Base-by-base conservation (phyloP, 192 early-diverging fungal genomes). In the Coemansia javaensis region DNA sequence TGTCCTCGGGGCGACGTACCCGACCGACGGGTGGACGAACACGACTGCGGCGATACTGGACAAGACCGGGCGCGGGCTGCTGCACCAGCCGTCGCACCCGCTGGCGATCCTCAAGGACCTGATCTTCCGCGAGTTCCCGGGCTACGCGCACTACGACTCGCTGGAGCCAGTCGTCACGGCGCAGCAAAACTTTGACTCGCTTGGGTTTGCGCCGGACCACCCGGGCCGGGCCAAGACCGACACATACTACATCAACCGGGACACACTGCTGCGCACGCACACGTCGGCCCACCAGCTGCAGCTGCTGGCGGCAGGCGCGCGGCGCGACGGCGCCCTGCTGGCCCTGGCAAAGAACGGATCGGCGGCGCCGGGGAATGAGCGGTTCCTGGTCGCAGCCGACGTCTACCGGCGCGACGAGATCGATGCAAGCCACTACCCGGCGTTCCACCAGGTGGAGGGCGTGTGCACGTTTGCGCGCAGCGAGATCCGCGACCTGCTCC, bases 381-480 rank as follows among this genome's bases (percentile, higher is more conserved):
- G 85, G 44, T 80, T 91, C 55, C 74, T 98, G 17, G 80, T 97
- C n/a, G 89, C 89, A n/a, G 96, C 90, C 5, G 96, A 98, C 71
- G 93, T 97, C 7, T 98, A 97, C 69, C 68, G 96, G 11, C 81
- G 93, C 22, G 96, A 98, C 56, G 96, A 98, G 57, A 93, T 98
- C 50, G 93, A 98, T 54, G 77, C 84, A 5, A 87, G 81, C 45
- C 96, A 98, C 56, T 98, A 97, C 63, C 96, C 96, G 0, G 90
- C 91, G 5, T 98, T 98, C 63, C 96, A 98, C 54, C 96, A 98
- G 63, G 95, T 98, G 85, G 96, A 98, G 53, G 96, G 92, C 7
- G 84, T 93, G 24, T 82, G 86, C 25, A 62, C 70, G 16, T 66
- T 79, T 44, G 54, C 60, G 28, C 68, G 59, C 8, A 35, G 33